Evolutionary conservation across 2,329 filamentous ascomycete genomes (phyloP), one percentile per base, ranked within the genome.

Genomic region (Aspergillus calidoustus): DNA sequence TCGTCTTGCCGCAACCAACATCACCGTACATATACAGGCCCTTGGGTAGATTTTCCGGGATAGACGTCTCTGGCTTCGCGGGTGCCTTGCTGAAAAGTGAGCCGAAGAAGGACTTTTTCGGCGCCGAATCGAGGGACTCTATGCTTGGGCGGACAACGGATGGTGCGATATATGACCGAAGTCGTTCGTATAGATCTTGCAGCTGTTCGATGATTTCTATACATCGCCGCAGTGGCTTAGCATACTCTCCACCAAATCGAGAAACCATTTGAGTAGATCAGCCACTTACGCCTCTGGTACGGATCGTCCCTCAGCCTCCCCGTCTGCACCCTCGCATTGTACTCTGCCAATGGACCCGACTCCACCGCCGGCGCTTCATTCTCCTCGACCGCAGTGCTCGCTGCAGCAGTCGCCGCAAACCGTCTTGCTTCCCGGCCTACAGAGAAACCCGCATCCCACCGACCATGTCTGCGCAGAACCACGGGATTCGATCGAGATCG

Each of bases 1-100:
- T 99, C 2, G 95, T 99, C 84, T 99, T 99, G 64, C 95, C 95
- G 71, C 92, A 96, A 46, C 95, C 95, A 2, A 99, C 95, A 75
- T 99, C 95, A 61, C 95, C 95, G 72, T 91, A 97, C 76, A 99
- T 90, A 77, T 99, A 99, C 34, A 99, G 80, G 0, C 95, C 95
- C 67, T 92, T 90, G 0, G 95, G 95, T 1, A 97, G 82, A 65
- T 89, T 84, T n/a, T 84, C 78, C 0, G 92, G 88, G 23, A 96
- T 90, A 3, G 66, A 70, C 2, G 69, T 63, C 17, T 65, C 43
- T 86, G 65, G 63, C 49, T 66, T 67, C 38, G 38, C 65, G 54
- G 61, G 65, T 31, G 67, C 65, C 13, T 75, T 69, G 19, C 74
- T 71, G 52, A 84, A 82, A 15, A 84, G 63, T 13, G 78, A 78